Conservation (phyloP, 805 yeast genomes). For the Barnettozyma botsteinii region DNA sequence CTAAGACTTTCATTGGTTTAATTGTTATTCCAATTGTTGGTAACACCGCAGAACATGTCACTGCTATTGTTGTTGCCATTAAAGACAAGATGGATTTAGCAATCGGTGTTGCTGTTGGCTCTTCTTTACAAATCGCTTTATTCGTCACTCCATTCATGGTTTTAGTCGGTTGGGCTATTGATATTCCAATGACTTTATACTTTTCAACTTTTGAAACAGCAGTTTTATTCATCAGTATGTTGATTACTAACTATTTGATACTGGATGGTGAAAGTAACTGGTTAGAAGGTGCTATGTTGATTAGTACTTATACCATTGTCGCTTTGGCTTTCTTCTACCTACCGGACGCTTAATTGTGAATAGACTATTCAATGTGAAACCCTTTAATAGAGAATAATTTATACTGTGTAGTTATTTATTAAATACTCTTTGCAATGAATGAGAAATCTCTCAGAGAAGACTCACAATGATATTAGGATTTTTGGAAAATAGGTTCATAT, state of each 20-base stretch:
- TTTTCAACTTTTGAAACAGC: constrained; percentile 94
- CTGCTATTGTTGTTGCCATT: constrained; percentile 91
- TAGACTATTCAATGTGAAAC: neutral
- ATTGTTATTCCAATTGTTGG: constrained; percentile 95
- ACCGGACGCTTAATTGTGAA: constrained; percentile 45
- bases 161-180: constrained; percentile 85
- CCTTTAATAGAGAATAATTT: no score
- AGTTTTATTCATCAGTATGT: constrained; percentile 82
- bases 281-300: constrained; percentile 92
- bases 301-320: constrained; percentile 79
- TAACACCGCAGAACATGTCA: constrained; percentile 97
- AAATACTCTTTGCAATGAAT: no score
- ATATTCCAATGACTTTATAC: constrained; percentile 87
- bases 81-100: constrained; percentile 98
- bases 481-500: no score
- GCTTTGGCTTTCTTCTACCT: constrained; percentile 88
- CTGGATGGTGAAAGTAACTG: constrained; percentile 94
- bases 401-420: no score
- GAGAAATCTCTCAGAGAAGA: no score
- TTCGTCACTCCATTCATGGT: constrained; percentile 96
- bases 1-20: constrained; percentile 92
- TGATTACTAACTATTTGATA: constrained; percentile 79
- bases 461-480: no score
- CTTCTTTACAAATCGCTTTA: constrained; percentile 90
- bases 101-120: constrained; percentile 93